Evolutionary conservation across 176 grass and related monocot genomes (phyloP).

Genomic region (Ampelocalamus luodianensis): DNA sequence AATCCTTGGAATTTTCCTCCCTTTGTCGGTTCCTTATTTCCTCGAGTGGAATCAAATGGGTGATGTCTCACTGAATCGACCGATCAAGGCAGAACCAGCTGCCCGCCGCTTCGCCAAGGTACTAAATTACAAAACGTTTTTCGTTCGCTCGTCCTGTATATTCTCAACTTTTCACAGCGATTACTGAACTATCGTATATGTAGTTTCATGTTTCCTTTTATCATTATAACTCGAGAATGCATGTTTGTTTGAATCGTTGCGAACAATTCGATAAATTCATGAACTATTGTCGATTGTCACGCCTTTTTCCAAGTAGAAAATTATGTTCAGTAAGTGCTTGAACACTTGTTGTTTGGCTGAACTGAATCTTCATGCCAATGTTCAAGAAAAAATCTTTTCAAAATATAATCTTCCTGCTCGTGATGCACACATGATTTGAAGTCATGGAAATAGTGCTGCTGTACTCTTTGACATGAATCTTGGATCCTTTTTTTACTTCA

Average conservation of each 20-base stretch:
- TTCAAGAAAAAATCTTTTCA: background rate
- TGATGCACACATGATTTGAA: background rate
- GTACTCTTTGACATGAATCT: background rate
- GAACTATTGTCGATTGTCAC: background rate
- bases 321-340: background rate
- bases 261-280: background rate
- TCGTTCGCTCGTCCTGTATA: background rate
- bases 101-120: conserved; percentile 42
- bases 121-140: background rate
- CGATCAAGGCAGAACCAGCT: conserved; percentile 35
- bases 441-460: background rate
- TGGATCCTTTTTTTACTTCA: background rate
- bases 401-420: background rate
- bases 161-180: background rate
- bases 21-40: background rate
- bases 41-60: conserved; percentile 27
- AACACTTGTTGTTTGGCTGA: conserved; percentile 29
- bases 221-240: background rate
- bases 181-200: background rate
- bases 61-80: conserved; percentile 47
- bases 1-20: background rate
- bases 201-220: background rate
- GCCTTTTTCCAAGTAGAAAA: background rate
- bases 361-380: background rate
- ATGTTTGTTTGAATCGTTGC: conserved; percentile 6